phyloP scores from a whole-genome alignment of 768 basidiomycete species.

The Suillus variegatus region DNA sequence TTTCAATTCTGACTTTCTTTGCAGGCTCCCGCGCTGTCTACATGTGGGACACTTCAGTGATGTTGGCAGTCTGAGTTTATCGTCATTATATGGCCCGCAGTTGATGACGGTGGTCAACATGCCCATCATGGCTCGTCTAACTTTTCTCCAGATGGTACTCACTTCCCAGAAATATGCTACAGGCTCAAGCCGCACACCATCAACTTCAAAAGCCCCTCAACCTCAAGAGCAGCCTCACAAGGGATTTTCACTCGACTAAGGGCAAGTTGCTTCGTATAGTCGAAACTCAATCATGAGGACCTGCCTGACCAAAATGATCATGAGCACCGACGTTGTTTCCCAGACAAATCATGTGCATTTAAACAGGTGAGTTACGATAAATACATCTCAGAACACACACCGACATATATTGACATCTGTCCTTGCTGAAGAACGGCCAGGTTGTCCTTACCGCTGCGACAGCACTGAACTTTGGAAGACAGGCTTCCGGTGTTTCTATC shows the following conservation, averaged over 20 bases:
- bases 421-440: slow-evolving; percentile 1
- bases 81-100: slow-evolving; percentile 1
- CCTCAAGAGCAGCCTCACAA: slow-evolving; percentile 18
- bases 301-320: not conserved
- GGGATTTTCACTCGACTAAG: slow-evolving; percentile 53
- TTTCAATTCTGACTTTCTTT: too few species aligned
- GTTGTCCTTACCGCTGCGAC: not conserved
- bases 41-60: not conserved
- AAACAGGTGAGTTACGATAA: slow-evolving; percentile 19
- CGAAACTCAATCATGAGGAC: slow-evolving; percentile 9
- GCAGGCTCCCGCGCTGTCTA: too few species aligned
- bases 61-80: not conserved
- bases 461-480: not conserved
- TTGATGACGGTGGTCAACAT: not conserved
- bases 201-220: not conserved
- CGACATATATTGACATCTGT: slow-evolving; percentile 9
- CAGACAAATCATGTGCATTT: slow-evolving; percentile 15
- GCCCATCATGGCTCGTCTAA: slow-evolving; percentile 50
- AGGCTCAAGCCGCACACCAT: slow-evolving; percentile 5
- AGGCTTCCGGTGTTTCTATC: not conserved
- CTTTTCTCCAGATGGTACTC: slow-evolving; percentile 60
- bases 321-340: not conserved
- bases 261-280: slow-evolving; percentile 51
- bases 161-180: slow-evolving; percentile 58
- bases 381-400: not conserved